These are phyloP conservation scores for Rhizophagus clarus DNA, from an alignment of 192 early-diverging fungal genomes.

Conservation along the genomic window DNA sequence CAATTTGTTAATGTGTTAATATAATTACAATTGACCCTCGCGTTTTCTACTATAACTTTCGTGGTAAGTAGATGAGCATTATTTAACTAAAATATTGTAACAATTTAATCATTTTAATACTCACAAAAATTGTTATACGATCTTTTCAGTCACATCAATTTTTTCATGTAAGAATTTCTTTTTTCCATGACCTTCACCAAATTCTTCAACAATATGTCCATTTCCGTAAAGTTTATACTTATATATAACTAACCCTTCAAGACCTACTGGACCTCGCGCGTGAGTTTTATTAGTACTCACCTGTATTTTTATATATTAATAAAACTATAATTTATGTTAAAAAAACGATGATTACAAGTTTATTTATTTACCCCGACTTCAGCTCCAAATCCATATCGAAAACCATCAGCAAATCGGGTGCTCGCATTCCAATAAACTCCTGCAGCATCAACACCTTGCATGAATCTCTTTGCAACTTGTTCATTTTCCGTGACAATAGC, in stretches of 20 bases:
- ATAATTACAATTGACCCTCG: no score
- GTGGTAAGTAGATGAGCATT: no score
- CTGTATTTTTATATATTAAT: slow-evolving; percentile 22
- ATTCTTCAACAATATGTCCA: slow-evolving; percentile 82
- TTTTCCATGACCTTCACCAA: slow-evolving; percentile 71
- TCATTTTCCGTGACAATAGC: slow-evolving; percentile 85
- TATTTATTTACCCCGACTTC: slow-evolving; percentile 81
- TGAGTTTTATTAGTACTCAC: slow-evolving; percentile 99
- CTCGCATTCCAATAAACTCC: slow-evolving; percentile 97
- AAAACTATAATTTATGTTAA: not conserved
- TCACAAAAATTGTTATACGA: not conserved
- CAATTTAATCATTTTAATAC: no score
- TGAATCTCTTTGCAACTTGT: slow-evolving; percentile 76
- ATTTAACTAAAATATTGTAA: no score
- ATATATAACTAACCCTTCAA: slow-evolving; percentile 98
- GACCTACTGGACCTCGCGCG: slow-evolving; percentile 95
- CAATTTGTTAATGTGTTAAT: no score
- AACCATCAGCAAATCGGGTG: slow-evolving; percentile 97
- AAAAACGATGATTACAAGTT: not conserved
- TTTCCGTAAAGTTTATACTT: slow-evolving; percentile 92
- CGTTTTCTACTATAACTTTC: no score
- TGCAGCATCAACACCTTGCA: slow-evolving; percentile 94
- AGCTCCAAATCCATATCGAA: slow-evolving; percentile 97
- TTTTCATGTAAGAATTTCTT: slow-evolving; percentile 71
- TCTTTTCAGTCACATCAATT: slow-evolving; percentile 43